Evolutionary conservation across 106 monocot genomes (phyloP), one percentile per base, ranked within the genome.

Genomic region (Acorus gramineus): DNA sequence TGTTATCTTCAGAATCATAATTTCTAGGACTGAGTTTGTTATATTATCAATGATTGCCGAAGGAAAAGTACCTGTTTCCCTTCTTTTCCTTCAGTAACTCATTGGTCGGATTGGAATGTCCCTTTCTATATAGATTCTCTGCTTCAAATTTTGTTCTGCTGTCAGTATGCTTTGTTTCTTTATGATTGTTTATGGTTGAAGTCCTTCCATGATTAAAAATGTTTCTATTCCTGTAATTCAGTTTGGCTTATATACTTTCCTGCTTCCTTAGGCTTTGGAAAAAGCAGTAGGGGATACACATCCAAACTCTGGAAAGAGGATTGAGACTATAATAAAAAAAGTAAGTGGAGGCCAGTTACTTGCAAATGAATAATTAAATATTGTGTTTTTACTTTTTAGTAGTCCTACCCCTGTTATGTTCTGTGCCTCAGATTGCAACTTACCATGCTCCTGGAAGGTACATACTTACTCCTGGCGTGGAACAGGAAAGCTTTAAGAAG

Each of bases 371-470:
- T 3, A 48, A n/a, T 55, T 6, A 44, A 47, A 54, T 11, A 12
- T 4, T 49, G 5, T 11, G 11, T 12, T 14, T 5, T 42, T 11
- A 28, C 11, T 49, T 56, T 44, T 42, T 48, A 12, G 13, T 57
- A 2, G 47, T 49, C 3, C 58, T 68, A 46, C 5, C 8, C 59
- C 7, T 49, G 46, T 55, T 14, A 50, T 11, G 47, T 64, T 60
- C 70, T 74, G 11, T 11, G 6, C 11, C 4, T 8, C 75, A 98
- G 96, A 78, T 92, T 81, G 96, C 85, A 63, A 88, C 47, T 71
- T 84, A 42, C 66, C 77, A 81, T 71, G 81, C 82, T 47, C 83
- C 87, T 49, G 91, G 85, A 73, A 80, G 68, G 72, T 84, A 92
- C 53, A 46, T 83, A 55, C 65, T 93, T 70, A 98, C 88, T 55